Evolutionary conservation across 352 stramenopile genomes (phyloP).

Genomic region (Pythium apleroticum): DNA sequence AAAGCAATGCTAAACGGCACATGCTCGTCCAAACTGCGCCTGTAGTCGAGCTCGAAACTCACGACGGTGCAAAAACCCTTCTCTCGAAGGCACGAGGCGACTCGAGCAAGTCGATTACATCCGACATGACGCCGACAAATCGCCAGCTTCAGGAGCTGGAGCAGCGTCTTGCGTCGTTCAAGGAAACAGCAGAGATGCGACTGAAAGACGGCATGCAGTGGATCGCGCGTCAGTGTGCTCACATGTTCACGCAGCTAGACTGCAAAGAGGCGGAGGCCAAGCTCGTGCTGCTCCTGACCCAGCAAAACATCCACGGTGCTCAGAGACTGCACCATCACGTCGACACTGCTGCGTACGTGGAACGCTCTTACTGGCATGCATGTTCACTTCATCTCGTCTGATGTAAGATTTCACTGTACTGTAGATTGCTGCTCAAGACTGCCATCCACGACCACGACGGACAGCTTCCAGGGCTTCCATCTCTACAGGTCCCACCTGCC

Average conservation of each 20-base stretch:
- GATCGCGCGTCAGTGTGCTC: constrained; percentile 57
- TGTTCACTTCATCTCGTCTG: neutral
- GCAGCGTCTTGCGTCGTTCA: constrained; percentile 13
- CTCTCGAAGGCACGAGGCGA: neutral
- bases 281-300: constrained; percentile 33
- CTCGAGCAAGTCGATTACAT: neutral
- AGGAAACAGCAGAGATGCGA: constrained; percentile 32
- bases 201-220: constrained; percentile 50
- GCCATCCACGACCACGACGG: neutral
- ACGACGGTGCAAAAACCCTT: neutral
- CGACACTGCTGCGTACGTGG: constrained; percentile 12
- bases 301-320: constrained; percentile 34
- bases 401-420: neutral
- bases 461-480: constrained; percentile 12
- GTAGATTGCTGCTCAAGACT: constrained; percentile 6
- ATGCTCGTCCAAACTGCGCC: constrained; percentile 40
- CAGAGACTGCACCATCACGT: constrained; percentile 7
- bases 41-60: constrained; percentile 18
- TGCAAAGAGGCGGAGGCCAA: constrained; percentile 52
- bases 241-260: constrained; percentile 62
- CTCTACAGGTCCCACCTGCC: neutral
- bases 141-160: constrained; percentile 25
- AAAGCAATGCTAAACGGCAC: constrained; percentile 33
- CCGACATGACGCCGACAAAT: constrained; percentile 17
- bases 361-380: neutral